Evolutionary conservation across 169 alveolate genomes (phyloP), one percentile per base, ranked within the genome.

Genomic region (Pseudocohnilembus persalinus): DNA sequence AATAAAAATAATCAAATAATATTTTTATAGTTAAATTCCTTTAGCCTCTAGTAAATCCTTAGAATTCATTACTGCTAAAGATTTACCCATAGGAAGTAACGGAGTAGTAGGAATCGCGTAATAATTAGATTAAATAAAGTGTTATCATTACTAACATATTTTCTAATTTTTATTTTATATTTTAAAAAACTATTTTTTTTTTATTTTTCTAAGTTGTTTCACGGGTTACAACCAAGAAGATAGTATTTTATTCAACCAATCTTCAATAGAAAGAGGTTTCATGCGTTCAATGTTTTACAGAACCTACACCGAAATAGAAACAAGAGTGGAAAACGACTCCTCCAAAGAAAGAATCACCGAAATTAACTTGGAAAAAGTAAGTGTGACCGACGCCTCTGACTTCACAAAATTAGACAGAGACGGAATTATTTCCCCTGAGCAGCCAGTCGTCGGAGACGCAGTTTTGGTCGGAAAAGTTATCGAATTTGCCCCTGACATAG

Each of bases 191-290:
- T 11, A 49, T 11, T 49, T 49, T 49, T 11, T 11, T 49, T 49
- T 11, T 11, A 4, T 49, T 4, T 49, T 49, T 4, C 68, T 49
- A 11, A 49, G 68, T 95, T 98, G 99, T 85, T 98, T 98, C 94
- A 97, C 99, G 27, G 99, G 99, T 11, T 99, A 99, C 91, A 99
- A 99, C 93, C 99, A 99, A 91, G 99, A 99, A 90, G 99, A 99
- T 88, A 96, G 99, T 86, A 94, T 99, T 30, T 99, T 99, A 80
- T 97, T 99, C 99, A 98, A 98, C 90, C 98, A 98, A 91, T 95
- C 98, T 28, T 95, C 99, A 31, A 98, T 99, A 72, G 99, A 99
- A 75, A 95, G 99, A 88, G 99, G 99, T 68, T 92, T 99, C 83
- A 98, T 99, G 88, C 96, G 99, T 82, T 97, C 99, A 68, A 99